These are phyloP conservation scores for Candida sp. DNA, from an alignment of 1,139 yeast species.

Conservation along the genomic window DNA sequence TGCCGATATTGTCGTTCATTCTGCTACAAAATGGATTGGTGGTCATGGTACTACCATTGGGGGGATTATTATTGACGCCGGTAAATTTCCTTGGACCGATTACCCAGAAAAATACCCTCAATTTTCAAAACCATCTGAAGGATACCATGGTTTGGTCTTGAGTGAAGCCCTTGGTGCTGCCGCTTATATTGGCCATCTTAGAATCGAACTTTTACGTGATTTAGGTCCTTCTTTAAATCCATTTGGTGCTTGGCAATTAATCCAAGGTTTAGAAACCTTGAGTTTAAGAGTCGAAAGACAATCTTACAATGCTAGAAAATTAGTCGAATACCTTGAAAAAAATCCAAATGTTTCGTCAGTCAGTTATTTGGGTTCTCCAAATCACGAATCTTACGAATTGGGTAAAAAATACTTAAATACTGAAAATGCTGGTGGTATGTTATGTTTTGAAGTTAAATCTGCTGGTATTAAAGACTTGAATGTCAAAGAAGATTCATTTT, in stretches of 20 bases:
- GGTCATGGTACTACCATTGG: conserved; percentile 97
- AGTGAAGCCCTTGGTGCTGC: conserved; percentile 78
- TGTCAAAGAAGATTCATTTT: conserved; percentile 47
- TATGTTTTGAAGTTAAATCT: conserved; percentile 85
- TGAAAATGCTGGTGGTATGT: conserved; percentile 77
- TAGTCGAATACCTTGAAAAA: conserved; percentile 74
- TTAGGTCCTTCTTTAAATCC: conserved; percentile 90
- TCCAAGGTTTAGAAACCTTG: conserved; percentile 92
- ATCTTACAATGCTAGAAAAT: conserved; percentile 74
- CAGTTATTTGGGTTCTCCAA: conserved; percentile 84
- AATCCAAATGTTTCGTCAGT: conserved; percentile 81
- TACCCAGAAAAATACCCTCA: conserved; percentile 89
- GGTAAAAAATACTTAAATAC: conserved; percentile 74
- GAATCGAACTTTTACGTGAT: conserved; percentile 88
- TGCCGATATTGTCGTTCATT: conserved; percentile 81
- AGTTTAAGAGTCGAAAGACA: conserved; percentile 94
- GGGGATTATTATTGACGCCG: conserved; percentile 87
- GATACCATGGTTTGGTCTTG: conserved; percentile 85
- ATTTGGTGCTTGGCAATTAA: conserved; percentile 77
- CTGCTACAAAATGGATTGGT: conserved; percentile 98
- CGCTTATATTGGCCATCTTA: conserved; percentile 77
- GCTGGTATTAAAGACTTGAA: conserved; percentile 37
- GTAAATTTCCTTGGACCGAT: conserved; percentile 88
- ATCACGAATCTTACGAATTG: conserved; percentile 77
- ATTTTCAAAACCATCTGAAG: conserved; percentile 85